These are phyloP conservation scores for Fraxinus dipetala DNA, from an alignment of 305 asterid species.

Conservation along the genomic window DNA sequence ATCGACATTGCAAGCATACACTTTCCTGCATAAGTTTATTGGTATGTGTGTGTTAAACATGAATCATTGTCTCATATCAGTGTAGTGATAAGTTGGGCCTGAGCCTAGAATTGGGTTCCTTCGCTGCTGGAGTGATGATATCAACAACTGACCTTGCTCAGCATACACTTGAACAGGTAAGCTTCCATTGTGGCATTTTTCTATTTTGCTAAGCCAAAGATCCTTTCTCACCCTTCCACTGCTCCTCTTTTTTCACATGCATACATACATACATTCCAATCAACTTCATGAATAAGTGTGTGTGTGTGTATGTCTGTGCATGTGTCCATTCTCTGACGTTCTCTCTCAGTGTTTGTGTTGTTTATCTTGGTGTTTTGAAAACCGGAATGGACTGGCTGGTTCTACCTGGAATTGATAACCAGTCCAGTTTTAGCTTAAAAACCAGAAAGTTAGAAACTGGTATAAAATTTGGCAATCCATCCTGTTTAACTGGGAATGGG, in stretches of 20 bases:
- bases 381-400: background rate
- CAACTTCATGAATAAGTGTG: background rate
- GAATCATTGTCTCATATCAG: slow-evolving; percentile 39
- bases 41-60: slow-evolving; percentile 3
- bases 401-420: background rate
- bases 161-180: slow-evolving; percentile 70
- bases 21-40: background rate
- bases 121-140: slow-evolving; percentile 82
- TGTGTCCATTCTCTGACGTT: background rate
- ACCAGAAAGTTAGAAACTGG: background rate
- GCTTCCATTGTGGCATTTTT: background rate
- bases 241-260: background rate
- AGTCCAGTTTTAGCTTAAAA: background rate
- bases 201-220: background rate
- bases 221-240: background rate
- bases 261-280: background rate
- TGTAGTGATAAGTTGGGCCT: slow-evolving; percentile 71
- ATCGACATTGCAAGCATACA: background rate
- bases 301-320: background rate
- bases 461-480: background rate
- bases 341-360: background rate
- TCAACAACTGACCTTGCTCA: slow-evolving; percentile 69
- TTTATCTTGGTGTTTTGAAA: background rate
- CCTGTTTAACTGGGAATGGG: background rate
- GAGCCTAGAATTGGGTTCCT: slow-evolving; percentile 75